phyloP scores from a whole-genome alignment of 1,284 basidiomycete species.

The Grifola frondosa region DNA sequence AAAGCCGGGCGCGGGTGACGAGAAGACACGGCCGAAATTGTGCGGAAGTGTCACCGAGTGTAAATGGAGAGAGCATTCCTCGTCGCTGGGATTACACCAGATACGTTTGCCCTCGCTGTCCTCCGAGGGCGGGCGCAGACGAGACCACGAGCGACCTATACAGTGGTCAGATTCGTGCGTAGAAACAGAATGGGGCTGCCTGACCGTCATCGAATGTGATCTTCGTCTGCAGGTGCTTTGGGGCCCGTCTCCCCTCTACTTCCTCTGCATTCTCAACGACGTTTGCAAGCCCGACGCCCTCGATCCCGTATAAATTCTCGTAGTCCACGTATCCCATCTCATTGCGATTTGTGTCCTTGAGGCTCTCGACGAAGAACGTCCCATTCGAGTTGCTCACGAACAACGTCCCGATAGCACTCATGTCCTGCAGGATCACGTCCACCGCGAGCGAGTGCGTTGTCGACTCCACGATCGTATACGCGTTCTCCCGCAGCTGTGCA shows the following conservation, averaged over 20 bases:
- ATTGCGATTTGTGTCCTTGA: conserved; percentile 91
- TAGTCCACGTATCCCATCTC: conserved; percentile 89
- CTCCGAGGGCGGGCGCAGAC: conserved; percentile 62
- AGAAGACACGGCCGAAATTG: conserved; percentile 93
- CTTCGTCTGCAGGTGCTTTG: conserved; percentile 70
- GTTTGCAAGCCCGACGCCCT: conserved; percentile 92
- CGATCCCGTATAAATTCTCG: conserved; percentile 89
- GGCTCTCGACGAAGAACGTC: conserved; percentile 90
- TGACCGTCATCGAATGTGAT: conserved; percentile 93
- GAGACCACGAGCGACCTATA: conserved; percentile 73
- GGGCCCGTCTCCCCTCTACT: conserved; percentile 63
- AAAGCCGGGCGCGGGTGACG: conserved; percentile 90
- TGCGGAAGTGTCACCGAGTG: conserved; percentile 90
- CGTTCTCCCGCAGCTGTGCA: conserved; percentile 80
- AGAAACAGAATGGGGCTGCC: conserved; percentile 11
- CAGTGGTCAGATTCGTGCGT: neutral
- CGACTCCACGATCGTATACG: conserved; percentile 94
- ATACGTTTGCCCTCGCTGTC: conserved; percentile 64
- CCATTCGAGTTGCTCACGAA: conserved; percentile 96
- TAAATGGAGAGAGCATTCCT: conserved; percentile 82
- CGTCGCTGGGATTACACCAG: conserved; percentile 60
- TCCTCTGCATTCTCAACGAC: conserved; percentile 81
- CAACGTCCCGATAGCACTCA: conserved; percentile 79
- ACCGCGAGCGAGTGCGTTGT: conserved; percentile 92
- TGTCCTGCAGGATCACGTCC: conserved; percentile 84